Conservation (phyloP, 2,329 filamentous ascomycete species). For the Neonectria coccinea region DNA sequence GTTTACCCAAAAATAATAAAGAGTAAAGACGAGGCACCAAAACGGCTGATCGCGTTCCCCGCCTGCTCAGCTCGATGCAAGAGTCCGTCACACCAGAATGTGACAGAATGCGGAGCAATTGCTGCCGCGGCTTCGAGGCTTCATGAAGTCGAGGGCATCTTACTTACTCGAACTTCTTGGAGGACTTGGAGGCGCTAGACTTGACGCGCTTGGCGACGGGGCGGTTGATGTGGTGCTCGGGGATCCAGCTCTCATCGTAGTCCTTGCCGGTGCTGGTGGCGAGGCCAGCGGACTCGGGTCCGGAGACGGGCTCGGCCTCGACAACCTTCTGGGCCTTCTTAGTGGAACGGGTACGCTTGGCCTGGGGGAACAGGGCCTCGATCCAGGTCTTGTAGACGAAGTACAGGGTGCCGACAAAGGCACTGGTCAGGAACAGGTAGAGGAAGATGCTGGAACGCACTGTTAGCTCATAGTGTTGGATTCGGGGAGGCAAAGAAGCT, state of each 20-base stretch:
- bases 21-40: constrained; percentile 14
- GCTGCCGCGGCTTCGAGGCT: constrained; percentile 5
- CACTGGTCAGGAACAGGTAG: constrained; percentile 87
- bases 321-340: constrained; percentile 75
- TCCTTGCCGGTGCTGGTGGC: constrained; percentile 76
- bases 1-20: constrained; percentile 32
- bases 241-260: constrained; percentile 96
- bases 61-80: constrained; percentile 27
- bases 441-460: constrained; percentile 83
- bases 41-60: constrained; percentile 17
- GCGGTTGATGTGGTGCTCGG: constrained; percentile 87
- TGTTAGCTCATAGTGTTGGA: constrained; percentile 45
- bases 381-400: constrained; percentile 99
- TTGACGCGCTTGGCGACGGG: constrained; percentile 78
- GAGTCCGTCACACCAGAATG: constrained; percentile 13
- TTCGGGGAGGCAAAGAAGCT: background rate
- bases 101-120: constrained; percentile 19
- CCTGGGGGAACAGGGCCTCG: constrained; percentile 93
- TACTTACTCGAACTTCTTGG: constrained; percentile 50
- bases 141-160: background rate
- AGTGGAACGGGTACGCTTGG: constrained; percentile 73
- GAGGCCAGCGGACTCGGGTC: constrained; percentile 76
- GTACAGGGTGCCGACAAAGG: constrained; percentile 85
- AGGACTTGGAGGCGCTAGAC: constrained; percentile 64
- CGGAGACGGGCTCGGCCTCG: constrained; percentile 72